These are phyloP conservation scores for Aspergillus aculeatinus DNA, from an alignment of 2,329 filamentous ascomycete genomes.

Conservation along the genomic window DNA sequence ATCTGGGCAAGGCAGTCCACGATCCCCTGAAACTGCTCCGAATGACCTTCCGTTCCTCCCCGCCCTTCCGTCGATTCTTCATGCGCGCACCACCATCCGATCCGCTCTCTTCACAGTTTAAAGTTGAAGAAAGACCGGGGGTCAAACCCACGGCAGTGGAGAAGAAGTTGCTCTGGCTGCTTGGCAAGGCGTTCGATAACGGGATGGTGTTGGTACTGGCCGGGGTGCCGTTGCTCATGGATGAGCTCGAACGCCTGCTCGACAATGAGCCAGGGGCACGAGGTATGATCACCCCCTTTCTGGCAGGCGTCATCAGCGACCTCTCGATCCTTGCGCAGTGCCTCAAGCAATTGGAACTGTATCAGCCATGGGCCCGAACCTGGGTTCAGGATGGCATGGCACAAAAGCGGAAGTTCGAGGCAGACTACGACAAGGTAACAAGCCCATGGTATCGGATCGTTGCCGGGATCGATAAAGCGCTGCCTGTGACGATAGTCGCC, in stretches of 20 bases:
- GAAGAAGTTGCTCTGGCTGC: conserved; percentile 5
- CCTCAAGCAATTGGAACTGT: conserved; percentile 47
- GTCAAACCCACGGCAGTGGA: not conserved
- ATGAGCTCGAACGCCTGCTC: conserved; percentile 52
- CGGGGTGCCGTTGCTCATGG: conserved; percentile 35
- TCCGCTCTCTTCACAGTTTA: too few species aligned
- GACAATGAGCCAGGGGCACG: conserved; percentile 37
- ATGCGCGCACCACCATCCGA: conserved; percentile 7
- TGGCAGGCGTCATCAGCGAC: conserved; percentile 44
- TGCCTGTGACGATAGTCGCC: not conserved
- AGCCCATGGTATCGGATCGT: not conserved
- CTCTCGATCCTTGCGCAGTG: conserved; percentile 50
- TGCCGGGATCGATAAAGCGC: not conserved
- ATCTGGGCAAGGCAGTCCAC: not conserved
- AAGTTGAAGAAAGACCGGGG: not conserved
- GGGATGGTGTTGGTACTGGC: conserved; percentile 14
- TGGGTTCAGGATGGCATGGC: conserved; percentile 38
- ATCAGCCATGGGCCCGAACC: conserved; percentile 50
- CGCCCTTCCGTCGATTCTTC: conserved; percentile 14
- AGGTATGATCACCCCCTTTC: conserved; percentile 39
- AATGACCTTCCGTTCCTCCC: conserved; percentile 1
- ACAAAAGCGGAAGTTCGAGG: not conserved
- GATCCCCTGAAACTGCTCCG: conserved; percentile 6
- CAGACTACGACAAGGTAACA: not conserved
- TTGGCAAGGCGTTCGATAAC: conserved; percentile 32